phyloP scores from a whole-genome alignment of 106 monocot species.

The Dendrobium chrysotoxum region DNA sequence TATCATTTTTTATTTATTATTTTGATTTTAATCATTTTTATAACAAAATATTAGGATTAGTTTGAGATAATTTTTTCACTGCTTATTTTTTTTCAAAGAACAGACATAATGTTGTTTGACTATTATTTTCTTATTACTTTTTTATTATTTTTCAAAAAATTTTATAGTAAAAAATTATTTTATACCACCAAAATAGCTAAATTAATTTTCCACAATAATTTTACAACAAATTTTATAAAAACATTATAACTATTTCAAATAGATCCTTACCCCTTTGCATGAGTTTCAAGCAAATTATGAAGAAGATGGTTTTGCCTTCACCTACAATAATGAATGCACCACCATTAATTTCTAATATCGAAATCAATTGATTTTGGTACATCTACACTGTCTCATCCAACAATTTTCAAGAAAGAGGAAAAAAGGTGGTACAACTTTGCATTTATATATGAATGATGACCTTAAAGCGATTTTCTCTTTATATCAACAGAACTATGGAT shows the following conservation, averaged over 20 bases:
- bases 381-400: conserved; percentile 7
- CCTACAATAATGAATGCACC: conserved; percentile 50
- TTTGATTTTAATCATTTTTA: too few relatives aligned
- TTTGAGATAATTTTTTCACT: too few relatives aligned
- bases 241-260: neutral
- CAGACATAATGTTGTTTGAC: too few relatives aligned
- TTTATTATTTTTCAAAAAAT: too few relatives aligned
- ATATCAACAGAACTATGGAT: conserved; percentile 73
- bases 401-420: conserved; percentile 6
- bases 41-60: too few relatives aligned
- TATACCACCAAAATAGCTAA: too few relatives aligned
- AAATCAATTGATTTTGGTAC: conserved; percentile 28
- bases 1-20: too few relatives aligned
- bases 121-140: too few relatives aligned
- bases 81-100: too few relatives aligned
- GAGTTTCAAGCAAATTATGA: conserved; percentile 82
- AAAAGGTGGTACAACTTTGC: conserved; percentile 10
- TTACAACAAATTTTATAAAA: too few relatives aligned
- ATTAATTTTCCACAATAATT: too few relatives aligned
- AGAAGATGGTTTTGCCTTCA: conserved; percentile 76
- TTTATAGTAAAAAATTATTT: too few relatives aligned
- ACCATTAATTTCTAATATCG: conserved; percentile 17
- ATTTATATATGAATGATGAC: conserved; percentile 50
- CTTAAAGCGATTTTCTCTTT: conserved; percentile 59
- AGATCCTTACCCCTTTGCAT: conserved; percentile 14